Conservation (phyloP, 2,329 filamentous ascomycete species). For the Fusarium palustre region DNA sequence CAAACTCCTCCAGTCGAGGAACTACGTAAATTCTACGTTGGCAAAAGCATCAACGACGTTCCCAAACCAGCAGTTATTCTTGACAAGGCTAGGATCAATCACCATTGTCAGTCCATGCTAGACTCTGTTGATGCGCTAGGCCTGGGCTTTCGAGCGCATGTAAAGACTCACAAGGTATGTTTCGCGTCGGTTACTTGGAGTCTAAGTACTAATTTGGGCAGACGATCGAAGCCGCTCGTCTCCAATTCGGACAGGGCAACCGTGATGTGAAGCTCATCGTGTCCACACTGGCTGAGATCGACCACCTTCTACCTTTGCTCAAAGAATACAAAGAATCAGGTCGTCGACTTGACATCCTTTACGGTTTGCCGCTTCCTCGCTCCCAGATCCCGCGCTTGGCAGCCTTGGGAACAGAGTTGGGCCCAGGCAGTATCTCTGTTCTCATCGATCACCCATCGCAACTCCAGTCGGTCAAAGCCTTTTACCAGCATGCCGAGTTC, state of each 20-base stretch:
- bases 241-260: conserved; percentile 63
- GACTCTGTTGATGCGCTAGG: conserved; percentile 59
- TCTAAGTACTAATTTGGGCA: conserved; percentile 35
- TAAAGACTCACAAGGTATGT: conserved; percentile 73
- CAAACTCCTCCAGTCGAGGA: conserved; percentile 16
- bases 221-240: conserved; percentile 65
- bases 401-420: conserved; percentile 58
- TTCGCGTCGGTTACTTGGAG: accelerated
- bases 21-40: conserved; percentile 45
- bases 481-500: conserved; percentile 47
- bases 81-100: conserved; percentile 63
- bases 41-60: conserved; percentile 49
- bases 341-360: conserved; percentile 59
- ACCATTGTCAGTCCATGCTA: conserved; percentile 70
- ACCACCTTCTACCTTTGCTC: conserved; percentile 64
- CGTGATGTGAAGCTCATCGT: conserved; percentile 65
- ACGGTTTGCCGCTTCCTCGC: conserved; percentile 69
- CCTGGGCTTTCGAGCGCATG: conserved; percentile 69
- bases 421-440: conserved; percentile 61
- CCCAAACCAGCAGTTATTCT: conserved; percentile 68
- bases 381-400: conserved; percentile 65
- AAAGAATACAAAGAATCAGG: conserved; percentile 50
- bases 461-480: conserved; percentile 50
- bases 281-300: conserved; percentile 70
- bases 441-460: conserved; percentile 69